Conservation (phyloP, 768 basidiomycete genomes). For the Tricholoma bakamatsutake region DNA sequence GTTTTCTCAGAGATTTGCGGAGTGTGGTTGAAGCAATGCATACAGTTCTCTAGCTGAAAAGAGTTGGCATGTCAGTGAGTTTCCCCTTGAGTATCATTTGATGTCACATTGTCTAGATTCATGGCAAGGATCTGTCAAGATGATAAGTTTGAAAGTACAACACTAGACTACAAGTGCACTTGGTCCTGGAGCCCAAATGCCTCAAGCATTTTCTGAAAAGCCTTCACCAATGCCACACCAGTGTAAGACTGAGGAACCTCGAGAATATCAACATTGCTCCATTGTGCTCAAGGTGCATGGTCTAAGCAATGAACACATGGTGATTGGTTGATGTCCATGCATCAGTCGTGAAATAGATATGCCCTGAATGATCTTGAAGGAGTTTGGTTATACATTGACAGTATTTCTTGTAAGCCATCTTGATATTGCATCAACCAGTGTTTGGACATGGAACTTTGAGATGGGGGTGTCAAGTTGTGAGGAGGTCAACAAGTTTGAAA, state of each 20-base stretch:
- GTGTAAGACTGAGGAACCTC: too few relatives aligned
- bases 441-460: conserved; percentile 3
- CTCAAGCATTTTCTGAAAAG: conserved; percentile 14
- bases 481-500: conserved; percentile 12
- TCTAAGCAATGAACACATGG: conserved; percentile 20
- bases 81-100: neutral
- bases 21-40: too few relatives aligned
- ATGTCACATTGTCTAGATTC: conserved; percentile 5
- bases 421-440: too few relatives aligned
- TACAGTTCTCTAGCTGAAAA: too few relatives aligned
- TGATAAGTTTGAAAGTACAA: too few relatives aligned
- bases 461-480: conserved; percentile 15
- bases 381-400: neutral
- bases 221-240: conserved; percentile 7
- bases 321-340: conserved; percentile 22
- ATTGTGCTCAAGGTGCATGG: conserved; percentile 19
- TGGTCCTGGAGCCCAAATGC: neutral
- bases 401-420: too few relatives aligned
- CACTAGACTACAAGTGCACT: neutral
- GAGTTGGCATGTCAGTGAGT: conserved; percentile 16
- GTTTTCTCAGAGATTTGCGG: neutral
- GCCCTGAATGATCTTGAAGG: neutral
- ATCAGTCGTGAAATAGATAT: neutral
- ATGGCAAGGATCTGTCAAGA: too few relatives aligned
- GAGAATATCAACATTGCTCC: conserved; percentile 9